Conservation (phyloP, 805 yeast genomes). For the Debaryomyces castellii region DNA sequence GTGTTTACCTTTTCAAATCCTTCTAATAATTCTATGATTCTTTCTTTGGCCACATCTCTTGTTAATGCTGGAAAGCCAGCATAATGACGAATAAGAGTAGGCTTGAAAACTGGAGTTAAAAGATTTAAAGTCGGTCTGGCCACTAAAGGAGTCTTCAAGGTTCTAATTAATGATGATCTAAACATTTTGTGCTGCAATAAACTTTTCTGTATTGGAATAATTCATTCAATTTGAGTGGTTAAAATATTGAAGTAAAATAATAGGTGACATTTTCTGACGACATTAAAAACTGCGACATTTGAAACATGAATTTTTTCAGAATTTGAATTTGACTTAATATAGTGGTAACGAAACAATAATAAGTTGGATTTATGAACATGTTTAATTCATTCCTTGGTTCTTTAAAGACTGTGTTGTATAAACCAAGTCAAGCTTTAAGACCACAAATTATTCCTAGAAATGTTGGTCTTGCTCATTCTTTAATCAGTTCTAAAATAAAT, state of each 20-base stretch:
- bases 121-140: constrained; percentile 14
- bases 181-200: constrained; percentile 21
- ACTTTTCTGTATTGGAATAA: background rate
- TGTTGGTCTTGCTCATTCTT: background rate
- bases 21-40: constrained; percentile 63
- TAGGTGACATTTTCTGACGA: background rate
- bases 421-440: background rate
- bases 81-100: constrained; percentile 34
- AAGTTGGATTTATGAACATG: background rate
- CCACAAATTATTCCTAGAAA: background rate
- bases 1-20: constrained; percentile 57
- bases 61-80: constrained; percentile 62
- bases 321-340: background rate
- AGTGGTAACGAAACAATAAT: background rate
- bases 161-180: constrained; percentile 27
- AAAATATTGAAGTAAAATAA: background rate
- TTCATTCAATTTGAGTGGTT: constrained; percentile 6
- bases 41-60: constrained; percentile 59
- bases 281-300: constrained; percentile 7
- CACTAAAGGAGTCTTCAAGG: constrained; percentile 21
- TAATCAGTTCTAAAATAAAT: constrained; percentile 5
- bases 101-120: constrained; percentile 5
- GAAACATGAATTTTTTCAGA: constrained; percentile 2
- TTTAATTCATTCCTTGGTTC: background rate
- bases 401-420: background rate